These are phyloP conservation scores for Phytopythium helicoides DNA, from an alignment of 352 stramenopile species.

Conservation along the genomic window DNA sequence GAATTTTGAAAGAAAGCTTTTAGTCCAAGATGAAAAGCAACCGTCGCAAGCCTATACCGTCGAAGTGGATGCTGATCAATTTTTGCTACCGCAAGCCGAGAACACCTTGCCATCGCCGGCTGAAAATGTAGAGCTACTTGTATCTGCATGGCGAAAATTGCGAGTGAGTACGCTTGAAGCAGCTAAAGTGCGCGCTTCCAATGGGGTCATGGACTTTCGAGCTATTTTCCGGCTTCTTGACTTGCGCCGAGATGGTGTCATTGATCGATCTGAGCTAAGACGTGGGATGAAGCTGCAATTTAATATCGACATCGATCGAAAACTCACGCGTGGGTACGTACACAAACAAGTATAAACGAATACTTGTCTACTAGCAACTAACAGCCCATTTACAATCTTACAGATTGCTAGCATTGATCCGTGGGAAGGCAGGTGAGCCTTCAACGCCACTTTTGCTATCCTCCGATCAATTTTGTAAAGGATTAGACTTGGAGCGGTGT, in stretches of 20 bases:
- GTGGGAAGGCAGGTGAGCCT: conserved; percentile 35
- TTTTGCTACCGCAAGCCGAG: no score
- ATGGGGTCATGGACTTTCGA: conserved; percentile 6
- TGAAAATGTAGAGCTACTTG: conserved; percentile 35
- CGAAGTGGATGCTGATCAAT: no score
- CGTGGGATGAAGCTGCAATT: conserved; percentile 36
- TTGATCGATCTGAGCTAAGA: conserved; percentile 68
- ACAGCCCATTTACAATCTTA: not conserved
- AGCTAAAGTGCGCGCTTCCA: conserved; percentile 7
- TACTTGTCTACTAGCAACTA: not conserved
- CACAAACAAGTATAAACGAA: no score
- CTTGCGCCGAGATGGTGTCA: conserved; percentile 37
- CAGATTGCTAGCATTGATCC: conserved; percentile 52
- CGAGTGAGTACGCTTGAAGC: conserved; percentile 28
- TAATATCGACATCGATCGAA: conserved; percentile 52
- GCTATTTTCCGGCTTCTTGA: conserved; percentile 50
- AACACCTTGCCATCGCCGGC: no score
- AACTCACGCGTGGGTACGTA: conserved; percentile 57
- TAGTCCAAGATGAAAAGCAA: not conserved
- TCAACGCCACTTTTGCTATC: conserved; percentile 42
- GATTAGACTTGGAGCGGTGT: conserved; percentile 40
- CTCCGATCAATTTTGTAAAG: conserved; percentile 45
- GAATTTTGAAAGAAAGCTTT: no score
- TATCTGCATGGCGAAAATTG: conserved; percentile 48
- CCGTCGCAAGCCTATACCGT: not conserved